Base-by-base conservation (phyloP, 495 filamentous ascomycete species). In the Sordaria brevicollis region DNA sequence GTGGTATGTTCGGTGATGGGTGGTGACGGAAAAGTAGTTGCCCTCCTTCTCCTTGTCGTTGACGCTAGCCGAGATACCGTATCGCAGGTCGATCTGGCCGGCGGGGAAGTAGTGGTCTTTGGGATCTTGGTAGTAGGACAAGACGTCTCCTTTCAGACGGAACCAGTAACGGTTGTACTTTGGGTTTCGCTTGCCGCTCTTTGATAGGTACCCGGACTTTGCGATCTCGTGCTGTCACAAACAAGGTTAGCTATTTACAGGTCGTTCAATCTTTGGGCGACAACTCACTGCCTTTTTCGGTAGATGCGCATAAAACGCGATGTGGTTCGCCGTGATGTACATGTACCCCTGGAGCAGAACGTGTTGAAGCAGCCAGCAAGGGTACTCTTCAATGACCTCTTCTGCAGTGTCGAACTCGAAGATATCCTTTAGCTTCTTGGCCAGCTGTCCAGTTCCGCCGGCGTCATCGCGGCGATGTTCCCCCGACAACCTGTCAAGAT, bases 101-200 rank as follows among this genome's bases (percentile, higher is more conserved):
- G 88, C 90, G 1, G 93, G 95, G 70, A 97, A 98, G 81, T 98
- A 99, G 25, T 92, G 83, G 62, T 97, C 90, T 4, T 91, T 89
- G 6, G 93, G 87, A 73, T 95, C 89, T 5, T 86, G 86, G 78
- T 91, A 98, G 80, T 98, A 99, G n/a, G 94, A 91, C 29, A 99
- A 81, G 10, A 98, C 93, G 79, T 98, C 93, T 4, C 93, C 96
- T 76, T 95, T 96, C 66, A 99, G 80, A n/a, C 89, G 86, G 79
- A 98, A 98, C 94, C 94, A 99, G 79, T 97, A 97, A 67, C 96
- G 89, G 75, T 89, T 93, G 79, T 92, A 98, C 71, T 89, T 92
- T 8, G 93, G 92, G 72, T 94, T 98, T 62, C 91, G 89, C 75
- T 89, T 91, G 54, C 96, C 95, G 68, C 92, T 91, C 80, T 99